These are phyloP conservation scores for Thinopyrum obtusiflorum DNA, from an alignment of 202 grass and related monocot genomes.

Conservation along the genomic window DNA sequence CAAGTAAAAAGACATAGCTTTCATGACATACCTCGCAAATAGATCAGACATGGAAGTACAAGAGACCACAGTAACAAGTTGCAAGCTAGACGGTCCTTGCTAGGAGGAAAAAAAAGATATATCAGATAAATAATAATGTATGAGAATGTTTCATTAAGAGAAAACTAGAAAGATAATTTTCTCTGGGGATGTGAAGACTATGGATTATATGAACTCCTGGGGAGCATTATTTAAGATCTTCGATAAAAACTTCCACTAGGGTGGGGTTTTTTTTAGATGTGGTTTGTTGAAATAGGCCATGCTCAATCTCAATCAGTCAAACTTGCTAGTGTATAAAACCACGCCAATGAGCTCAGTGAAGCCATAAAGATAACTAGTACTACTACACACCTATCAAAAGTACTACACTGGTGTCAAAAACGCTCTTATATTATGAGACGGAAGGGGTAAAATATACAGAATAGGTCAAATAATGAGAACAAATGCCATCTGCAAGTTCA, in stretches of 20 bases:
- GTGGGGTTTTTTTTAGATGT: neutral
- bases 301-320: neutral
- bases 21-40: slow-evolving; percentile 64
- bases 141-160: neutral
- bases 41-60: slow-evolving; percentile 89
- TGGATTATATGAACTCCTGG: slow-evolving; percentile 18
- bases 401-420: too few species aligned
- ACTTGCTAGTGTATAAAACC: slow-evolving; percentile 2
- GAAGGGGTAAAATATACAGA: neutral
- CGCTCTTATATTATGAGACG: too few species aligned
- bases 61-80: slow-evolving; percentile 56
- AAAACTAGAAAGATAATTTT: neutral
- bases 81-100: slow-evolving; percentile 33
- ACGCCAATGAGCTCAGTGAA: neutral
- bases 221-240: slow-evolving; percentile 2
- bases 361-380: slow-evolving; percentile 1
- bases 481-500: neutral
- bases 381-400: neutral
- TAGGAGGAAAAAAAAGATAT: neutral
- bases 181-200: neutral
- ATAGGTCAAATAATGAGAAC: neutral
- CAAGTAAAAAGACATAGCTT: slow-evolving; percentile 13
- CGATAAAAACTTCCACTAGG: neutral
- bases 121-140: slow-evolving; percentile 26
- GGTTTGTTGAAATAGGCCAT: neutral